Conservation (phyloP, 2,329 filamentous ascomycete genomes). For the Fusarium secorum region DNA sequence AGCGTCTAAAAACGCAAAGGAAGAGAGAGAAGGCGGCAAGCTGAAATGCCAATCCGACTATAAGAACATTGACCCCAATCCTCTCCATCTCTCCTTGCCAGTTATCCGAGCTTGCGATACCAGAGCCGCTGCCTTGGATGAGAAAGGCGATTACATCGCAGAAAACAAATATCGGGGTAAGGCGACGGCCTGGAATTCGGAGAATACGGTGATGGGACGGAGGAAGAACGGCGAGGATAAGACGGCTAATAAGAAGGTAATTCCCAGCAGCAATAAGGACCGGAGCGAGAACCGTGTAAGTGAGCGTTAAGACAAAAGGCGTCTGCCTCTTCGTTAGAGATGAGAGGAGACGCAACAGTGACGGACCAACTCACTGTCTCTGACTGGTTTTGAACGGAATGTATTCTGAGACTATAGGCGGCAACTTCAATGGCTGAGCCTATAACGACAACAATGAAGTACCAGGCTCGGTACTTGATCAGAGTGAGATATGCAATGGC, state of each 20-base stretch:
- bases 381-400: constrained; percentile 47
- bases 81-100: constrained; percentile 53
- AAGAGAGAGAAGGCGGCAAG: constrained; percentile 52
- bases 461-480: constrained; percentile 52
- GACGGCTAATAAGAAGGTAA: constrained; percentile 59
- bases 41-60: constrained; percentile 53
- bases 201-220: constrained; percentile 46
- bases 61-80: constrained; percentile 52
- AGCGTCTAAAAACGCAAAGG: constrained; percentile 50
- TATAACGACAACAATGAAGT: constrained; percentile 54
- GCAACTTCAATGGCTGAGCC: constrained; percentile 53
- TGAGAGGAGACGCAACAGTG: background rate
- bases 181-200: constrained; percentile 46
- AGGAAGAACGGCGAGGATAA: constrained; percentile 52
- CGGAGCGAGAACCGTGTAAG: constrained; percentile 57
- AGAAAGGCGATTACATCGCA: constrained; percentile 56
- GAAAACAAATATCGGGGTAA: constrained; percentile 57
- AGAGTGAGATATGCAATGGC: constrained; percentile 52
- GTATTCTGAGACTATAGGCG: constrained; percentile 51
- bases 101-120: constrained; percentile 52
- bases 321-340: constrained; percentile 31
- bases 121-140: constrained; percentile 55
- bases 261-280: constrained; percentile 59
- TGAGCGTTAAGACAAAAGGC: constrained; percentile 50
- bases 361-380: constrained; percentile 44